Evolutionary conservation across 1,139 yeast species (phyloP).

Genomic region (Yamadazyma aaseri): DNA sequence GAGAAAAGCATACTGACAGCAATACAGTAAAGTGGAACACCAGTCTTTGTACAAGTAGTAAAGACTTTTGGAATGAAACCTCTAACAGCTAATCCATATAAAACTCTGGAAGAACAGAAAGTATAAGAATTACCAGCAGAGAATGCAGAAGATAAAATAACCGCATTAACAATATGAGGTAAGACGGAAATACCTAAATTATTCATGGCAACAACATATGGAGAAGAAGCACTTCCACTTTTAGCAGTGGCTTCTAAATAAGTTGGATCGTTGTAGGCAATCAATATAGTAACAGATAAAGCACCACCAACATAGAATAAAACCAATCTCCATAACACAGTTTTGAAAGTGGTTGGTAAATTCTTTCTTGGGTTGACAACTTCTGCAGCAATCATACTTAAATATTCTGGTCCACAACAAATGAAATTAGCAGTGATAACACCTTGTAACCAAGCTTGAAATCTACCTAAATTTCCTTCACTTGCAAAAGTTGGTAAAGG

Average conservation of each 20-base stretch:
- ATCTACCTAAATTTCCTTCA: constrained; percentile 61
- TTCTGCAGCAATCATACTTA: constrained; percentile 84
- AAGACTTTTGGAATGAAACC: constrained; percentile 39
- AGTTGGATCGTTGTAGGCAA: constrained; percentile 38
- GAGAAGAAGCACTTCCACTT: constrained; percentile 35
- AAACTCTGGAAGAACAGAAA: constrained; percentile 39
- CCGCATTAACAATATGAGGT: constrained; percentile 39
- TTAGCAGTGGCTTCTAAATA: constrained; percentile 20
- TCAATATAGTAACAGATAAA: constrained; percentile 35
- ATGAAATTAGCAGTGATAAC: constrained; percentile 63
- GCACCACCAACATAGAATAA: constrained; percentile 61
- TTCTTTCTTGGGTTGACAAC: constrained; percentile 71
- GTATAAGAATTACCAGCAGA: constrained; percentile 44
- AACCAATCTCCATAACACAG: constrained; percentile 68
- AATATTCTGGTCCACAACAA: constrained; percentile 82
- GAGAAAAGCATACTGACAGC: constrained; percentile 56
- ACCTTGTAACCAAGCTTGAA: constrained; percentile 69
- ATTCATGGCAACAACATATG: constrained; percentile 44
- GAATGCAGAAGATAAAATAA: constrained; percentile 26
- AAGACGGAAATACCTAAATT: constrained; percentile 33
- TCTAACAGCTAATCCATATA: constrained; percentile 34
- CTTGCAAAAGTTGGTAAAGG: constrained; percentile 55
- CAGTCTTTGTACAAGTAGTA: constrained; percentile 26
- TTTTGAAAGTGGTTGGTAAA: constrained; percentile 72
- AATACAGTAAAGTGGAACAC: constrained; percentile 47